Evolutionary conservation across 805 yeast species (phyloP).

Genomic region (Deakozyma indianensis): DNA sequence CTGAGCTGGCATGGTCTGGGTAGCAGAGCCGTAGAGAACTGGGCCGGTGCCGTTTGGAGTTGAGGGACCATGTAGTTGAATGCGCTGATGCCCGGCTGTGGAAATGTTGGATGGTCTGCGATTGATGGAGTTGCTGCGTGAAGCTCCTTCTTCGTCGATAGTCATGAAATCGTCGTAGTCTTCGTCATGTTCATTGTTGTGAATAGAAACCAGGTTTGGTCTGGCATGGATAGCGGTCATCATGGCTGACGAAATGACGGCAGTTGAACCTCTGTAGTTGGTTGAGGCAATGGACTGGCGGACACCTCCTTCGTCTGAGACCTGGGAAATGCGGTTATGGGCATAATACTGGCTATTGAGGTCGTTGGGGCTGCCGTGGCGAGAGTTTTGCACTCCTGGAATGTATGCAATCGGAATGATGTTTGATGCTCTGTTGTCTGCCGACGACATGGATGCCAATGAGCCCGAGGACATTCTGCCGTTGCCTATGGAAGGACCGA

Average conservation of each 20-base stretch:
- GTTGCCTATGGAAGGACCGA: not conserved
- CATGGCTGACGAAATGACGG: conserved; percentile 27
- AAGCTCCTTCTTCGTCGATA: not conserved
- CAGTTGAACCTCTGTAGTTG: conserved; percentile 29
- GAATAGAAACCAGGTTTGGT: conserved; percentile 51
- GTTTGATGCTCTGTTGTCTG: conserved; percentile 69
- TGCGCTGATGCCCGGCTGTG: not conserved
- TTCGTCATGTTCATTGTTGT: conserved; percentile 1
- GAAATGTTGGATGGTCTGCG: not conserved
- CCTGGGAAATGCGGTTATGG: conserved; percentile 2
- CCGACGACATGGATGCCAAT: conserved; percentile 31
- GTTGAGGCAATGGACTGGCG: conserved; percentile 26
- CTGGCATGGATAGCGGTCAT: conserved; percentile 61
- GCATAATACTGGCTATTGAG: conserved; percentile 9
- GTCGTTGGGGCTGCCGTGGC: conserved; percentile 7
- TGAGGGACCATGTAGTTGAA: not conserved
- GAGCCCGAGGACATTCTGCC: conserved; percentile 9
- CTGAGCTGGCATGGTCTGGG: not conserved
- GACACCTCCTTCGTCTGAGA: conserved; percentile 9
- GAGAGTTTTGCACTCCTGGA: conserved; percentile 57
- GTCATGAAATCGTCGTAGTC: not conserved
- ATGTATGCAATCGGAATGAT: conserved; percentile 85
- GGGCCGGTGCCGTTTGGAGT: conserved; percentile 1
- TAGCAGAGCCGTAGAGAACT: not conserved
- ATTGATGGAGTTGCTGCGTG: not conserved